Evolutionary conservation across 2,329 filamentous ascomycete species (phyloP), one percentile per base, ranked within the genome.

Genomic region (Septoria linicola): DNA sequence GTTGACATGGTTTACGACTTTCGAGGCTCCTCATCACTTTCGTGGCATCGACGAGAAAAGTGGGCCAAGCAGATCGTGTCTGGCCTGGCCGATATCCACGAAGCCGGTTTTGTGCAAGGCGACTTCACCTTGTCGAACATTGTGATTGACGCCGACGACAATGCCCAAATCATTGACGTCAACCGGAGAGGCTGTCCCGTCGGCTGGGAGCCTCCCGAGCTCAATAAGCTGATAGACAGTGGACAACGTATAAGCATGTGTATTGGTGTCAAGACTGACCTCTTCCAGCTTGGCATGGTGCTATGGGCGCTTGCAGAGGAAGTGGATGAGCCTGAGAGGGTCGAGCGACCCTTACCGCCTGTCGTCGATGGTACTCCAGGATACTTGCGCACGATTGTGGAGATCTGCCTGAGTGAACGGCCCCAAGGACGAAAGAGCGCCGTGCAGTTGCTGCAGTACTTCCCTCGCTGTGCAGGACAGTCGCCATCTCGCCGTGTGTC

Each of bases 41-140:
- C 82, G 0, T 96, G 91, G 88, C 66, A 76, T 16, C 80, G 83
- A 35, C 83, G 91, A 40, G 87, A 91, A 69, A 84, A 81, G 60
- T 99, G 93, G 93, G 92, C 92, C 1, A 82, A 81, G 52, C 91
- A 97, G 68, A 96, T 97, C 59, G 84, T 97, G 11, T 81, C 86
- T 54, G 93, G 93, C 2, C 78, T 99, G 2, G 85, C 88, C 1
- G 90, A 96, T 63, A 92, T 99, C 23, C 93, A 99, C 64, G 92
- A 97, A 69, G 85, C 89, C 17, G 93, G 93, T 3, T 97, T 95
- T 68, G 93, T 99, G 8, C 93, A 99, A 66, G 93, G 93, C 19
- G 93, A 99, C 67, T 96, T 99, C 59, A 99, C 93, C 0, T 77
- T 99, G 21, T 96, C 91, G 4, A 99, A 99, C 67, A 95, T 99